phyloP scores from a whole-genome alignment of 306 rosid species.

The Lupinus albus region DNA sequence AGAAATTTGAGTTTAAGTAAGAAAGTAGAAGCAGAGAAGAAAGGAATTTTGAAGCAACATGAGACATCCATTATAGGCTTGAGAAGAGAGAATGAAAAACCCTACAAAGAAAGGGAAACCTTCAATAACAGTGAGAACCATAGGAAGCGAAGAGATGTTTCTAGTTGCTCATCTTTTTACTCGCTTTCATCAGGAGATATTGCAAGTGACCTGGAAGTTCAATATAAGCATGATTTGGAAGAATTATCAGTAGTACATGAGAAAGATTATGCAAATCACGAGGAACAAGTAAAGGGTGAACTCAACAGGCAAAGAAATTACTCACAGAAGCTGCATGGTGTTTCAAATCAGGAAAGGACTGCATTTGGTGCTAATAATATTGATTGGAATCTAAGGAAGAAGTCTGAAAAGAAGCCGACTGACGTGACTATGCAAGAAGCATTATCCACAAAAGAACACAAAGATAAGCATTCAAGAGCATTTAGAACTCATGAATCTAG shows the following conservation, averaged over 20 bases:
- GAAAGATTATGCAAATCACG: conserved; percentile 43
- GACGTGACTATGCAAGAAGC: conserved; percentile 49
- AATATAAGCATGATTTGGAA: conserved; percentile 58
- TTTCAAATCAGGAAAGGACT: conserved; percentile 46
- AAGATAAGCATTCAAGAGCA: conserved; percentile 46
- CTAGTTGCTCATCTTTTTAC: conserved; percentile 81
- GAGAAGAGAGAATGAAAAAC: conserved; percentile 44
- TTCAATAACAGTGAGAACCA: conserved; percentile 44
- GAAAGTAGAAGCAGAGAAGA: conserved; percentile 51
- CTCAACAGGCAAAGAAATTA: conserved; percentile 39
- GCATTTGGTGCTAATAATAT: conserved; percentile 41
- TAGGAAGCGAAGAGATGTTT: conserved; percentile 55
- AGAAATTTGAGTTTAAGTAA: conserved; percentile 50
- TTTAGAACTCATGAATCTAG: conserved; percentile 46
- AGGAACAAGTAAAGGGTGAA: conserved; percentile 49
- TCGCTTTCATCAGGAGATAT: conserved; percentile 68
- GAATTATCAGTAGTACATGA: conserved; percentile 52
- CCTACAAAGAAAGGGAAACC: conserved; percentile 43
- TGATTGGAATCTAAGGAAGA: conserved; percentile 65
- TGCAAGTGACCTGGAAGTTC: conserved; percentile 64
- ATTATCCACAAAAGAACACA: conserved; percentile 46
- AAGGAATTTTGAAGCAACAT: conserved; percentile 38
- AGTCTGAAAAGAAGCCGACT: conserved; percentile 63
- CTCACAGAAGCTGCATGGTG: conserved; percentile 34
- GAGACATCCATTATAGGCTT: conserved; percentile 41